Evolutionary conservation across 768 basidiomycete genomes (phyloP).

Genomic region (Pleurotus cornucopiae): DNA sequence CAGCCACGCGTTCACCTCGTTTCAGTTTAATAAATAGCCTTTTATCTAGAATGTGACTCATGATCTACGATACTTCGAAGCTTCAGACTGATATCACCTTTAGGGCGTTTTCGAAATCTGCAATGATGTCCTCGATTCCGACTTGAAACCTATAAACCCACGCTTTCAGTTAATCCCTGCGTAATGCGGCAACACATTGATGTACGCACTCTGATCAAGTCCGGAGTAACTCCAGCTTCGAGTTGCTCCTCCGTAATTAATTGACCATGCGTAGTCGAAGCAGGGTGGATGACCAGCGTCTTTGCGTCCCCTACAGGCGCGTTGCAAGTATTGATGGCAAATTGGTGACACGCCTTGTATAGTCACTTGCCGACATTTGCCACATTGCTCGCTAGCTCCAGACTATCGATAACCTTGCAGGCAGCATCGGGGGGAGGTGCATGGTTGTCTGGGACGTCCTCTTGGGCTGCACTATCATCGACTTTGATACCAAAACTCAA

Average conservation of each 20-base stretch:
- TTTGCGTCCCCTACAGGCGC: slow-evolving; percentile 55
- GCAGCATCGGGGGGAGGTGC: slow-evolving; percentile 22
- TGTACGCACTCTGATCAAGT: slow-evolving; percentile 61
- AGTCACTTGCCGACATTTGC: slow-evolving; percentile 59
- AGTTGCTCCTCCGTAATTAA: slow-evolving; percentile 56
- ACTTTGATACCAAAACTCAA: slow-evolving; percentile 36
- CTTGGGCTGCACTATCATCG: slow-evolving; percentile 9
- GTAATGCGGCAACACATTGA: not conserved
- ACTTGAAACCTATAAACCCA: slow-evolving; percentile 25
- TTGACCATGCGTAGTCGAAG: slow-evolving; percentile 74
- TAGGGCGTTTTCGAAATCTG: slow-evolving; percentile 33
- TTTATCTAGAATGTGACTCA: too few species aligned
- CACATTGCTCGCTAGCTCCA: slow-evolving; percentile 68
- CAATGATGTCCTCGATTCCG: slow-evolving; percentile 35
- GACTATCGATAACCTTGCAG: slow-evolving; percentile 61
- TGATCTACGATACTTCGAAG: too few species aligned
- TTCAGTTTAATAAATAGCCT: too few species aligned
- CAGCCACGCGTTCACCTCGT: too few species aligned
- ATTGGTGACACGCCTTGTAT: not conserved
- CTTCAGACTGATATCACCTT: slow-evolving; percentile 7
- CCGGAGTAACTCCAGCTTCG: slow-evolving; percentile 67
- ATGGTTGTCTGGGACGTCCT: too few species aligned
- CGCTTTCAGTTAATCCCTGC: not conserved
- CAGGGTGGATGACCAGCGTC: slow-evolving; percentile 77
- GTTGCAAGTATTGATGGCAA: not conserved